phyloP scores from a whole-genome alignment of 306 rosid species.

The Fragaria vesca region DNA sequence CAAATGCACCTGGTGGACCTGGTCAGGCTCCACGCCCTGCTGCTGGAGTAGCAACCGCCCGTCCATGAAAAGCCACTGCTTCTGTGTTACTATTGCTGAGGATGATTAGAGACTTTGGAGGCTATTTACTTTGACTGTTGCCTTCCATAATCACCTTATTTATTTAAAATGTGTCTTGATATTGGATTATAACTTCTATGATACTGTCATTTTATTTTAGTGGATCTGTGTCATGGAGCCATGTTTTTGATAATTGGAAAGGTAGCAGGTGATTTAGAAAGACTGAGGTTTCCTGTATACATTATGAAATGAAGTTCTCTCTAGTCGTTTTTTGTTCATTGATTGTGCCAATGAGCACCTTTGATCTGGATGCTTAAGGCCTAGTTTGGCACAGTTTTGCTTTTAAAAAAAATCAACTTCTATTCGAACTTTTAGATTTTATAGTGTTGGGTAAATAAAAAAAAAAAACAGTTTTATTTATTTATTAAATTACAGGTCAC shows the following conservation, averaged over 20 bases:
- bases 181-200: not conserved
- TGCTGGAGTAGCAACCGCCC: constrained; percentile 22
- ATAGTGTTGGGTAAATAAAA: too few species aligned
- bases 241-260: not conserved
- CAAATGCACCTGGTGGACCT: constrained; percentile 29
- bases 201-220: not conserved
- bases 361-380: not conserved
- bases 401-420: too few species aligned
- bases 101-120: not conserved
- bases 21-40: constrained; percentile 37
- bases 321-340: not conserved
- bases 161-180: not conserved
- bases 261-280: not conserved
- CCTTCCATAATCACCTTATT: not conserved
- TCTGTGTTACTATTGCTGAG: not conserved
- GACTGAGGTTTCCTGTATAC: not conserved
- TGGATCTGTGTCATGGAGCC: not conserved
- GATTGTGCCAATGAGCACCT: not conserved
- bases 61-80: constrained; percentile 17
- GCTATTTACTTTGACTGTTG: not conserved
- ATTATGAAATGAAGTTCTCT: not conserved
- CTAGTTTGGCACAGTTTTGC: too few species aligned
- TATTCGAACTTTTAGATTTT: too few species aligned
- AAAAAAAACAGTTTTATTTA: too few species aligned
- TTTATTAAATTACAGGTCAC: too few species aligned